These are phyloP conservation scores for Agapanthus africanus DNA, from an alignment of 106 monocot genomes.

Conservation along the genomic window DNA sequence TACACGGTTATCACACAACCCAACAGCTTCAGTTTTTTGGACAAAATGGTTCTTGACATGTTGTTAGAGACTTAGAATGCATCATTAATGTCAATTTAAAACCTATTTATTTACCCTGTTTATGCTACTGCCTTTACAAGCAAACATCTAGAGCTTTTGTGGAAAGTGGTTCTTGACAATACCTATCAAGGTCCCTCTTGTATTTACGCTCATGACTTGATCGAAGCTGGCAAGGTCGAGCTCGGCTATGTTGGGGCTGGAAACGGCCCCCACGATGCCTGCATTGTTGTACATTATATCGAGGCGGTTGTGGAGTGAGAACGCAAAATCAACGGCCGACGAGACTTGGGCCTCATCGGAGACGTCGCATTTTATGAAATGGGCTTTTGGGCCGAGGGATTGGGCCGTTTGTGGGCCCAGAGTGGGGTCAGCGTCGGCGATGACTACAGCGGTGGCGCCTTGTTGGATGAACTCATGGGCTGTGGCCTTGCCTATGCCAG, in stretches of 20 bases:
- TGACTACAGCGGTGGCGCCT: slow-evolving; percentile 44
- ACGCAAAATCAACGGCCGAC: slow-evolving; percentile 5
- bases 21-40: too few relatives aligned
- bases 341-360: slow-evolving; percentile 10
- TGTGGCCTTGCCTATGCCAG: slow-evolving; percentile 45
- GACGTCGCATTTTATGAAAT: slow-evolving; percentile 22
- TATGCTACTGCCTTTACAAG: too few relatives aligned
- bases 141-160: too few relatives aligned
- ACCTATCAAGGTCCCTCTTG: neutral
- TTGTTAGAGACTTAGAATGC: too few relatives aligned
- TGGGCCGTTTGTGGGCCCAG: slow-evolving; percentile 9
- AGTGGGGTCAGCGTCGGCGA: slow-evolving; percentile 21
- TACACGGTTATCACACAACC: too few relatives aligned
- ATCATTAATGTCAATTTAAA: too few relatives aligned
- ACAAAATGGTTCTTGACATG: too few relatives aligned
- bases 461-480: slow-evolving; percentile 32
- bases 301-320: slow-evolving; percentile 14
- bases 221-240: slow-evolving; percentile 9
- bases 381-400: slow-evolving; percentile 7
- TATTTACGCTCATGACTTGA: slow-evolving; percentile 8
- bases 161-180: too few relatives aligned
- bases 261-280: slow-evolving; percentile 2
- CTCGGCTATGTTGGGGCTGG: neutral
- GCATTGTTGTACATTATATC: slow-evolving; percentile 32
- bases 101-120: too few relatives aligned